These are phyloP conservation scores for Aspergillus sclerotialis DNA, from an alignment of 2,329 filamentous ascomycete genomes.

Conservation along the genomic window DNA sequence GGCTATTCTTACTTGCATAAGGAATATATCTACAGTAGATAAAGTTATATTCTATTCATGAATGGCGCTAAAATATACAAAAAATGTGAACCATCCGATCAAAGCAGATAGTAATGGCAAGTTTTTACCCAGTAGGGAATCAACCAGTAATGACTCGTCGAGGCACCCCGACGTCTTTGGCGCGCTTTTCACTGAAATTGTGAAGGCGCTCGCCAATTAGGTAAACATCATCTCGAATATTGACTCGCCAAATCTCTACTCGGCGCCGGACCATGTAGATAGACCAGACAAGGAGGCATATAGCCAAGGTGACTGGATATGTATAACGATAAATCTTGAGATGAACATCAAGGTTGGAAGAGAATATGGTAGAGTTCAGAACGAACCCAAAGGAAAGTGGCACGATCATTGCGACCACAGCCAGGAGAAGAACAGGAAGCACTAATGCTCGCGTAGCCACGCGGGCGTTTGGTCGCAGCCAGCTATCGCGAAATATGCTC, in stretches of 20 bases:
- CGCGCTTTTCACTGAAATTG: constrained; percentile 68
- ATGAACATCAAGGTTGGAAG: constrained; percentile 23
- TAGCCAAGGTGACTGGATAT: constrained; percentile 60
- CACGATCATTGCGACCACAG: constrained; percentile 53
- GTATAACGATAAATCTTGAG: constrained; percentile 56
- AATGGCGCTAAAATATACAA: too few species aligned
- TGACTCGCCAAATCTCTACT: constrained; percentile 67
- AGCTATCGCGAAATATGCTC: constrained; percentile 66
- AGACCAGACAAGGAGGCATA: constrained; percentile 46
- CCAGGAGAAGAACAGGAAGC: constrained; percentile 63
- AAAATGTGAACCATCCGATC: too few species aligned
- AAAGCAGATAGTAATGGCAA: too few species aligned
- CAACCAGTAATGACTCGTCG: constrained; percentile 31
- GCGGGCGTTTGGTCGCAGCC: constrained; percentile 67
- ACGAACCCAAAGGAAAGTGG: constrained; percentile 57
- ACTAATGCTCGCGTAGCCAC: constrained; percentile 82
- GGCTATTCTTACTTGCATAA: too few species aligned
- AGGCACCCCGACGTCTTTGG: constrained; percentile 31
- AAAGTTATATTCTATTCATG: too few species aligned
- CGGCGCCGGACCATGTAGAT: constrained; percentile 40
- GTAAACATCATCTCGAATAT: constrained; percentile 91
- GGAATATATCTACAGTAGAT: too few species aligned
- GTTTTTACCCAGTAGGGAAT: too few species aligned
- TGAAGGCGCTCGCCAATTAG: constrained; percentile 90
- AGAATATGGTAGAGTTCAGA: constrained; percentile 39